Evolutionary conservation across 1,139 yeast species (phyloP).

Genomic region (Candida dubliniensis): DNA sequence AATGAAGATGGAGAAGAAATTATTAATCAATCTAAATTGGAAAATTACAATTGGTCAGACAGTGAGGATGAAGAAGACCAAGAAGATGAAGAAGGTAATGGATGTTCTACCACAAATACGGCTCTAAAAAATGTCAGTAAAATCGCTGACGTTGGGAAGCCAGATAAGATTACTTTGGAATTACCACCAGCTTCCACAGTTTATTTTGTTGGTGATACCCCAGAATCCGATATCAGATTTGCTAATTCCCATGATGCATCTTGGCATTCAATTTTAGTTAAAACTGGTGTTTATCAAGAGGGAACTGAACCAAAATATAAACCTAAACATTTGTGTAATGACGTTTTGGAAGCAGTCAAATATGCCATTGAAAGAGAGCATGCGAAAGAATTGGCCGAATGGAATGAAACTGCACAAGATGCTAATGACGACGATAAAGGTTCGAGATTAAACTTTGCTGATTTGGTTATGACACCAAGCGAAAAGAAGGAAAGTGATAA

Average conservation of each 20-base stretch:
- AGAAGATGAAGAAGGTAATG: constrained; percentile 16
- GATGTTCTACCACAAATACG: too few species aligned
- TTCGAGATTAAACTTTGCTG: constrained; percentile 45
- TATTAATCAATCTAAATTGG: constrained; percentile 46
- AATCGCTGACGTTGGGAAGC: constrained; percentile 31
- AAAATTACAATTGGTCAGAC: constrained; percentile 31
- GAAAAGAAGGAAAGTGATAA: constrained; percentile 20
- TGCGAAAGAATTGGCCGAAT: constrained; percentile 63
- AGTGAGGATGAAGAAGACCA: constrained; percentile 33
- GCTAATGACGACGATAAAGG: constrained; percentile 29
- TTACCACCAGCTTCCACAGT: constrained; percentile 84
- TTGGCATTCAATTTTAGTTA: constrained; percentile 82
- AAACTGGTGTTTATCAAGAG: constrained; percentile 83
- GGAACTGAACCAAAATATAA: constrained; percentile 76
- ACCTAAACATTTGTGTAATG: constrained; percentile 71
- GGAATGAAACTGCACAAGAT: constrained; percentile 57
- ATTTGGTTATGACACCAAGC: constrained; percentile 50
- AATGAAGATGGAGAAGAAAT: constrained; percentile 51
- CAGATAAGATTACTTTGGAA: constrained; percentile 49
- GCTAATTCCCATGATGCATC: constrained; percentile 83
- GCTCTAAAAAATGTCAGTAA: constrained; percentile 23
- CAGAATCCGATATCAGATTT: constrained; percentile 84
- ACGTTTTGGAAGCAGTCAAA: constrained; percentile 78
- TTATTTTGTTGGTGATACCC: constrained; percentile 90
- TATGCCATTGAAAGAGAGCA: constrained; percentile 84